These are phyloP conservation scores for Nitzschia putrida DNA, from an alignment of 108 stramenopile species.

Conservation along the genomic window DNA sequence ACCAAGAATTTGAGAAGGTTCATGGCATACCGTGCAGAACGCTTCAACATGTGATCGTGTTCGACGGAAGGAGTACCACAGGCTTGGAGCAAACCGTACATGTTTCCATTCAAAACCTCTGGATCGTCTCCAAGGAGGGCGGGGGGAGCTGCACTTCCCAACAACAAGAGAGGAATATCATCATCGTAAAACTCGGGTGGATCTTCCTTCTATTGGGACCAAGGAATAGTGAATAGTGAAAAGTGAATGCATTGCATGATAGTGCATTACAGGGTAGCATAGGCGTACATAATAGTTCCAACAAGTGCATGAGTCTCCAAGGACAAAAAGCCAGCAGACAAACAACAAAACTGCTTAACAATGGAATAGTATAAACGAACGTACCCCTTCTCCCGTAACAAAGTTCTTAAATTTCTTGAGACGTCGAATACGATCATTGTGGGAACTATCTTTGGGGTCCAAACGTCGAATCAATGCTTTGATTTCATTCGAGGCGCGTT, in stretches of 20 bases:
- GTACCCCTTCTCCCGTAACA: slow-evolving; percentile 44
- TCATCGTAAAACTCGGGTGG: slow-evolving; percentile 90
- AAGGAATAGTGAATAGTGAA: too few species aligned
- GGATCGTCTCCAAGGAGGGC: slow-evolving; percentile 63
- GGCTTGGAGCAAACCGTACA: slow-evolving; percentile 73
- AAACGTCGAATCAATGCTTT: slow-evolving; percentile 66
- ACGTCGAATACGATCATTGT: slow-evolving; percentile 86
- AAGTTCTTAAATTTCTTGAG: slow-evolving; percentile 82
- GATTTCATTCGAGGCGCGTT: slow-evolving; percentile 42
- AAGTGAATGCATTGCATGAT: neutral
- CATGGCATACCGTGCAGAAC: slow-evolving; percentile 76
- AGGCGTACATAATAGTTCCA: neutral
- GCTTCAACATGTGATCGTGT: slow-evolving; percentile 72
- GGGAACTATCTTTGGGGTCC: slow-evolving; percentile 70
- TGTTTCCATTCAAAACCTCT: slow-evolving; percentile 41
- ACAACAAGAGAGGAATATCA: slow-evolving; percentile 70
- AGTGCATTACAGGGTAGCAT: neutral
- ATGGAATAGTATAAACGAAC: neutral
- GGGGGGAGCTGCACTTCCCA: slow-evolving; percentile 70
- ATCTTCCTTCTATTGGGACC: slow-evolving; percentile 18
- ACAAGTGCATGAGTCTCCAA: neutral
- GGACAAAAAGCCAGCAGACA: neutral
- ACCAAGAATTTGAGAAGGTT: slow-evolving; percentile 68
- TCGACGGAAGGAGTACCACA: slow-evolving; percentile 69
- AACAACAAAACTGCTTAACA: neutral